Evolutionary conservation across 129 eudicot species (phyloP).

Genomic region (Arctium lappa): DNA sequence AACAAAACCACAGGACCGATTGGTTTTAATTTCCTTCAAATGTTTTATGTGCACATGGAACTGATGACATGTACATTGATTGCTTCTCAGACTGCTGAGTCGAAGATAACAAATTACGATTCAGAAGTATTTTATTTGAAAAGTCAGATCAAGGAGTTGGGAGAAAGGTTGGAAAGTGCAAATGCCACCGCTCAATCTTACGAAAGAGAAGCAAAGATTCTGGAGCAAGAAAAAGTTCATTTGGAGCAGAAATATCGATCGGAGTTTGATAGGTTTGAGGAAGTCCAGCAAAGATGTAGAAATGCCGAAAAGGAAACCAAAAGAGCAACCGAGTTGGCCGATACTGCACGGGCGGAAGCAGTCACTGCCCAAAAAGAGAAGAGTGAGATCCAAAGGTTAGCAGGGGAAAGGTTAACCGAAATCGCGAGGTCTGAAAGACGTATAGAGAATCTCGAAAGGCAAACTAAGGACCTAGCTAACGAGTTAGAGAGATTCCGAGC

Average conservation of each 20-base stretch:
- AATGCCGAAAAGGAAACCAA: slow-evolving; percentile 81
- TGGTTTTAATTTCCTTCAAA: background rate
- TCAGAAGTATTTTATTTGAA: slow-evolving; percentile 50
- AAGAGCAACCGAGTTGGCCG: slow-evolving; percentile 86
- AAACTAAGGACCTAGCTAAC: slow-evolving; percentile 47
- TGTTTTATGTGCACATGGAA: background rate
- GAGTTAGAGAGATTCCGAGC: slow-evolving; percentile 49
- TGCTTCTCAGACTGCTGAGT: slow-evolving; percentile 66
- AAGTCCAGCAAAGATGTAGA: slow-evolving; percentile 73
- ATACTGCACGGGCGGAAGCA: slow-evolving; percentile 84
- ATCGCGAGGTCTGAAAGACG: slow-evolving; percentile 81
- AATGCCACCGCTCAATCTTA: slow-evolving; percentile 56
- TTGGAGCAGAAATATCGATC: slow-evolving; percentile 72
- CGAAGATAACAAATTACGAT: slow-evolving; percentile 62
- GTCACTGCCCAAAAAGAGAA: slow-evolving; percentile 75
- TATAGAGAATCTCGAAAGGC: slow-evolving; percentile 70
- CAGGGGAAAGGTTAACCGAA: slow-evolving; percentile 72
- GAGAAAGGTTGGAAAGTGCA: slow-evolving; percentile 54
- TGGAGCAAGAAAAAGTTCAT: slow-evolving; percentile 71
- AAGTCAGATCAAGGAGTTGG: slow-evolving; percentile 54
- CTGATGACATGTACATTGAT: background rate
- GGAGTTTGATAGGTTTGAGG: slow-evolving; percentile 75
- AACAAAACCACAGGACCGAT: background rate
- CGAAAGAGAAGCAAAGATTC: slow-evolving; percentile 63
- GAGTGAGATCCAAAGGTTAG: slow-evolving; percentile 49